Evolutionary conservation across 2,329 filamentous ascomycete genomes (phyloP), one percentile per base, ranked within the genome.

Genomic region (Pestalotiopsis sp.): DNA sequence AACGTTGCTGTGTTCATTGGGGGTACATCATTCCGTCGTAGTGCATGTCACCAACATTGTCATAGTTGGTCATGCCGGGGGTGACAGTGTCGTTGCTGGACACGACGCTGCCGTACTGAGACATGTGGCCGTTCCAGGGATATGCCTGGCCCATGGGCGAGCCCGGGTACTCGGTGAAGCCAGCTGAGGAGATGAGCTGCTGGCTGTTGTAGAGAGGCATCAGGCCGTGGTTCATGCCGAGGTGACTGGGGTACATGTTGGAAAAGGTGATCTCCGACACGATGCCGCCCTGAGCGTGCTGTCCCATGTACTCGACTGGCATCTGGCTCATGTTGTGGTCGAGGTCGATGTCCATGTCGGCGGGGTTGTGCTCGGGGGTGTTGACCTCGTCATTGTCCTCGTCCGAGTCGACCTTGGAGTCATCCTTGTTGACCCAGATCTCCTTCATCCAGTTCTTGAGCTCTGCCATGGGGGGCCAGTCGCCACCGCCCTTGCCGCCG

Each of bases 401-500:
- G 23, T 79, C 77, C 14, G 75, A 74, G 23, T 78, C 76, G 41
- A 71, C 69, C 13, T 74, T 68, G 36, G 69, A 68, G 40, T 78
- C 76, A 67, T 75, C 72, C 49, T 80, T 78, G 69, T 78, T 75
- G 69, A 85, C 85, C 49, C 78, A 79, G 59, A 88, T 81, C 75
- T 89, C 85, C 20, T 82, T 80, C 81, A 91, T 88, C 89, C 88
- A 91, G 66, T 82, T 80, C 80, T 89, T 89, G 70, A 90, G 80
- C 68, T 87, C 84, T 20, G 76, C 73, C 87, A 90, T 89, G 5
- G 84, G 75, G 5, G 87, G 87, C 84, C 84, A 86, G 72, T 87
- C 82, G 14, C 85, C 85, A 40, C 86, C 86, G 2, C 83, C 84
- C 65, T 85, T 89, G 13, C 85, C 87, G 11, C 86, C 86, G 14